A percentile compares a stretch with the other conserved stretches of the same genome.
These are phyloP conservation scores for Acacia pycnantha DNA, from an alignment of 331 rosid genomes.

Conservation along the genomic window DNA sequence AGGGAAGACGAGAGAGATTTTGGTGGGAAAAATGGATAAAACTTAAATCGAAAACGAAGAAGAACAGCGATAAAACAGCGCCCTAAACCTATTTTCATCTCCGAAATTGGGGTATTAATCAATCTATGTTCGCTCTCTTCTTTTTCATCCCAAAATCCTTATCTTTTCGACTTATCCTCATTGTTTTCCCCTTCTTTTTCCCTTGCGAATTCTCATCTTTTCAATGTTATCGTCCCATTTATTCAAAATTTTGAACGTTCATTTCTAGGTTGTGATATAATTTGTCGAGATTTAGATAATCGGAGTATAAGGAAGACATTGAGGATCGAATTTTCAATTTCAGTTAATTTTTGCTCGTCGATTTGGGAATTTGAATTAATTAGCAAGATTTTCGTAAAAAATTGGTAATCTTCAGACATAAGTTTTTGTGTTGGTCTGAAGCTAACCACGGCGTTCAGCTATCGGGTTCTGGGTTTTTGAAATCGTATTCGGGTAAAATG, in stretches of 20 bases:
- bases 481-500: not conserved
- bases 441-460: not conserved
- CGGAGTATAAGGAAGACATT: not conserved
- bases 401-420: not conserved
- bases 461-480: not conserved
- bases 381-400: not conserved
- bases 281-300: not conserved
- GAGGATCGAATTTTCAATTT: not conserved
- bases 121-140: not conserved
- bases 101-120: not conserved
- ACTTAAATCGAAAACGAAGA: not conserved
- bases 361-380: not conserved
- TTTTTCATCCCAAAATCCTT: not conserved
- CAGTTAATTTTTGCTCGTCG: not conserved
- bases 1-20: not conserved
- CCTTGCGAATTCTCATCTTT: not conserved
- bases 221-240: not conserved
- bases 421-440: not conserved
- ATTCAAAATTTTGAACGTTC: not conserved
- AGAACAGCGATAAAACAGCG: not conserved
- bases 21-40: constrained; percentile 2
- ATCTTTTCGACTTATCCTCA: too few relatives aligned
- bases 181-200: not conserved
- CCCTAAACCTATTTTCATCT: not conserved
- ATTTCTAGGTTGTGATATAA: not conserved